Evolutionary conservation across 73 alveolate species (phyloP).

Genomic region (Diophrys appendiculata): DNA sequence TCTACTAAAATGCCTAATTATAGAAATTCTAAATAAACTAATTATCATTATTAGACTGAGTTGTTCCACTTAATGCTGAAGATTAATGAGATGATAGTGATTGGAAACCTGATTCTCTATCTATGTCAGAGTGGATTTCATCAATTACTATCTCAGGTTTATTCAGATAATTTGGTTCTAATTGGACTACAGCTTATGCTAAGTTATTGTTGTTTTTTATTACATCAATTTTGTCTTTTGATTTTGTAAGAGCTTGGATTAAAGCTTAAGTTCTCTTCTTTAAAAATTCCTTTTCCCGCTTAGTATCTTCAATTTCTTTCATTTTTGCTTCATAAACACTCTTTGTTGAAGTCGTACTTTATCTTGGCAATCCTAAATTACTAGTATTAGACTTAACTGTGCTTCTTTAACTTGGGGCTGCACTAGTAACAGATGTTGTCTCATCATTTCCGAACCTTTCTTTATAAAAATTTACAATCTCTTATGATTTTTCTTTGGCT

Average conservation of each 20-base stretch:
- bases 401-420: no score
- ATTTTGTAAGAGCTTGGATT: neutral
- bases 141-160: neutral
- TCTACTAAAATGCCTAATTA: neutral
- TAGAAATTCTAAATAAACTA: neutral
- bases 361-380: no score
- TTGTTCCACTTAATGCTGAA: neutral
- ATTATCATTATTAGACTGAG: neutral
- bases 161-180: neutral
- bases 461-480: neutral
- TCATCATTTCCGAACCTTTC: neutral
- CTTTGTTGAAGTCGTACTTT: neutral
- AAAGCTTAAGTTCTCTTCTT: slow-evolving; percentile 3
- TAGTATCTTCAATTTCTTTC: neutral
- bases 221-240: neutral
- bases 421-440: neutral
- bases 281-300: neutral
- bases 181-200: neutral
- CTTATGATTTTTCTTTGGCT: slow-evolving; percentile 1
- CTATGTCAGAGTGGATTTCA: slow-evolving; percentile 2
- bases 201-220: neutral
- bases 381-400: no score
- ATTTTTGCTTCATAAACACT: neutral
- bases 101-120: neutral
- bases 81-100: neutral